Conservation (phyloP, 768 basidiomycete genomes). For the Hygrocybe punicea region DNA sequence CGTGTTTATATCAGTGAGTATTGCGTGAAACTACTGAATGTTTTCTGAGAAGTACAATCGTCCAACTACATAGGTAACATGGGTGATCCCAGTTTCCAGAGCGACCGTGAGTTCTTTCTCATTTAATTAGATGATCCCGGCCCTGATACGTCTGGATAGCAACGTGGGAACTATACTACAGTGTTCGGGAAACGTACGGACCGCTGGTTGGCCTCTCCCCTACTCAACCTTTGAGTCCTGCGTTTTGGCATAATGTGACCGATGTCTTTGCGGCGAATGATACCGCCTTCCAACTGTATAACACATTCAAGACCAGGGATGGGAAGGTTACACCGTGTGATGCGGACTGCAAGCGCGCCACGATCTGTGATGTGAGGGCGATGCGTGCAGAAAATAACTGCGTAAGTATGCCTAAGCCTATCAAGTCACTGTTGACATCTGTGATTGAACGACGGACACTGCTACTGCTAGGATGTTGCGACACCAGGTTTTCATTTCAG, state of each 20-base stretch:
- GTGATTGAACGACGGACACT: conserved; percentile 13
- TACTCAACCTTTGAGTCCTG: conserved; percentile 41
- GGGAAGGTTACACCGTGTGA: conserved; percentile 33
- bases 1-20: conserved; percentile 47
- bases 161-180: conserved; percentile 54
- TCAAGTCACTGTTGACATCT: neutral
- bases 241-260: conserved; percentile 62
- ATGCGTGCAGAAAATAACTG: conserved; percentile 44
- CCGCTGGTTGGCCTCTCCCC: conserved; percentile 40
- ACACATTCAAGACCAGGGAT: conserved; percentile 43
- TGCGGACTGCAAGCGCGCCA: conserved; percentile 37
- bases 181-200: conserved; percentile 52
- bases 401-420: conserved; percentile 25
- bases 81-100: conserved; percentile 44
- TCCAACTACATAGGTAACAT: conserved; percentile 38
- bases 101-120: conserved; percentile 36
- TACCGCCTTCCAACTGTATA: conserved; percentile 45
- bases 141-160: conserved; percentile 27
- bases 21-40: neutral
- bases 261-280: conserved; percentile 50
- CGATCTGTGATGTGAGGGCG: conserved; percentile 45
- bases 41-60: neutral
- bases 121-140: neutral
- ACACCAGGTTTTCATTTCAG: conserved; percentile 26
- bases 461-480: conserved; percentile 12